Conservation (phyloP, 2,329 filamentous ascomycete genomes). For the Gnomoniopsis sp. region DNA sequence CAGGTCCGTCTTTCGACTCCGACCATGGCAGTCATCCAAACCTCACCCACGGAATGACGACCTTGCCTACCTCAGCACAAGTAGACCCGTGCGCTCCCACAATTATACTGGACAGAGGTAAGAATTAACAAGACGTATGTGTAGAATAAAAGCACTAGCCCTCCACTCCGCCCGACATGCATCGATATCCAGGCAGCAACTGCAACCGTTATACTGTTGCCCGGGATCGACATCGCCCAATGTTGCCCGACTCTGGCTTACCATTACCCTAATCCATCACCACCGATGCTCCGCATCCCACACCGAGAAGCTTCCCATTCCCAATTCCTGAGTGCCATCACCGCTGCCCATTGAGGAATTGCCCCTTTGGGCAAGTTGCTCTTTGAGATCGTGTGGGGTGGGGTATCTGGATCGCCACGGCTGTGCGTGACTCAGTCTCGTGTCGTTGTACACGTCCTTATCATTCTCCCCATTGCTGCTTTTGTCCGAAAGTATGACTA, state of each 20-base stretch:
- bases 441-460: slow-evolving; percentile 7
- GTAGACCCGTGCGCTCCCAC: not conserved
- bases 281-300: slow-evolving; percentile 8
- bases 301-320: not conserved
- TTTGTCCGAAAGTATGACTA: not conserved
- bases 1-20: not conserved
- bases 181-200: not conserved
- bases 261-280: not conserved
- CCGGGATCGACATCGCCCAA: not conserved
- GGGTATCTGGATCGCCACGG: slow-evolving; percentile 18
- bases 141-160: not conserved
- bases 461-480: not conserved
- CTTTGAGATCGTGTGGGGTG: slow-evolving; percentile 16
- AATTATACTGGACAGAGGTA: not conserved
- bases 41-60: not conserved
- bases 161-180: not conserved
- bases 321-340: slow-evolving; percentile 1
- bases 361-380: not conserved
- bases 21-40: not conserved
- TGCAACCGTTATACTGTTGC: not conserved
- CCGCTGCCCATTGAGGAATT: not conserved
- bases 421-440: slow-evolving; percentile 12
- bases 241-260: not conserved
- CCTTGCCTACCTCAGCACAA: not conserved
- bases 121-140: not conserved